These are phyloP conservation scores for Suhomyces terraborum DNA, from an alignment of 1,139 yeast genomes.

Conservation along the genomic window DNA sequence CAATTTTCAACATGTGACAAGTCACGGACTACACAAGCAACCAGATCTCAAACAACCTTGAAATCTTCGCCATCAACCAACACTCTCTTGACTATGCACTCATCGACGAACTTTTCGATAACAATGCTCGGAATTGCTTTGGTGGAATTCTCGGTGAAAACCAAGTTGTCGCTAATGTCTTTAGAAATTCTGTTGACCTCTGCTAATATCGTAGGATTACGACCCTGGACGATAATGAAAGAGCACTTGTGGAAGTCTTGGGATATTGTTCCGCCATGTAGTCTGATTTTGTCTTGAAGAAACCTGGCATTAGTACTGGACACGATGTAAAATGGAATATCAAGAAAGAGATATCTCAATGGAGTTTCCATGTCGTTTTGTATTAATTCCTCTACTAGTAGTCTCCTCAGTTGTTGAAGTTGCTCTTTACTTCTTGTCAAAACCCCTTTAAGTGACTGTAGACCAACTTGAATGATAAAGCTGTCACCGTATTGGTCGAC, in stretches of 20 bases:
- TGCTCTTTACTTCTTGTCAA: constrained; percentile 13
- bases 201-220: constrained; percentile 10
- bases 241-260: constrained; percentile 23
- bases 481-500: constrained; percentile 62
- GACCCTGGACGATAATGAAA: constrained; percentile 26
- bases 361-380: constrained; percentile 21
- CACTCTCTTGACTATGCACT: constrained; percentile 38
- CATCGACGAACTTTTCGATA: constrained; percentile 41
- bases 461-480: constrained; percentile 29
- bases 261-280: constrained; percentile 36
- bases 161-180: constrained; percentile 25
- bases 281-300: constrained; percentile 26
- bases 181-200: constrained; percentile 20
- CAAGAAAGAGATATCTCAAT: constrained; percentile 24
- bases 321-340: constrained; percentile 28
- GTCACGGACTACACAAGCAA: background rate
- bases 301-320: constrained; percentile 11
- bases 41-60: constrained; percentile 18
- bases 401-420: constrained; percentile 14
- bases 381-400: constrained; percentile 14
- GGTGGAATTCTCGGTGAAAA: constrained; percentile 19
- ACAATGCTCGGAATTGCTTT: constrained; percentile 52
- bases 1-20: background rate
- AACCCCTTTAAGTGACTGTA: constrained; percentile 5
- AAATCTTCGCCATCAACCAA: constrained; percentile 52